Evolutionary conservation across 1,139 yeast genomes (phyloP), one percentile per base, ranked within the genome.

Genomic region (Saccharomyces hybrid): DNA sequence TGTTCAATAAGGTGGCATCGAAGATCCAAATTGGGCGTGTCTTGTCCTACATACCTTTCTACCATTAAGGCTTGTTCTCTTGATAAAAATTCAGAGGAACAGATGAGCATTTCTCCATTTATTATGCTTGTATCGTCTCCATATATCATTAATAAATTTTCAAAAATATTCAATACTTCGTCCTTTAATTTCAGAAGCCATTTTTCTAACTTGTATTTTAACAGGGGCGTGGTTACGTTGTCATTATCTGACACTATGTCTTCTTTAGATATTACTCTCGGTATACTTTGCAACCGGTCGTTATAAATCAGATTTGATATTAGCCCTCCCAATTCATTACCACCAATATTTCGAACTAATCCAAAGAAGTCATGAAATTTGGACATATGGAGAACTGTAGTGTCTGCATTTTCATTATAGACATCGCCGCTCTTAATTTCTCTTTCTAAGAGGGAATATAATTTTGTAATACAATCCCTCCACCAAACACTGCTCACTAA

Each of bases 181-280:
- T 58, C 59, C 44, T 67, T 65, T 21, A 67, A 50, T 11, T 51
- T 47, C n/a, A 66, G 51, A 29, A 60, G 51, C 66, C 70, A 64
- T 32, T 57, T 56, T 53, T 67, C 71, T 21, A 62, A 54, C 27
- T 59, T 56, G 26, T 58, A 53, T 52, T 59, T 52, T 8, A 44
- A 26, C 14, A 48, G 48, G 34, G 42, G 26, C 34, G 55, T 38
- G 28, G 42, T 55, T 24, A 55, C 47, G 7, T 53, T 49, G 14
- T 38, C 12, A 27, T 53, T 47, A 21, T 55, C 49, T 11, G 38
- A 6, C 11, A 50, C 47, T 31, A 66, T 51, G 27, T 64, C 63
- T 50, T 64, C 67, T 48, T 66, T 66, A 11, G 63, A 56, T 6
- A 68, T 62, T 4, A 66, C 66, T 50, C 59, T 55, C 2, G 71